phyloP scores from a whole-genome alignment of 1,139 yeast genomes.

The Blastobotrys apis region DNA sequence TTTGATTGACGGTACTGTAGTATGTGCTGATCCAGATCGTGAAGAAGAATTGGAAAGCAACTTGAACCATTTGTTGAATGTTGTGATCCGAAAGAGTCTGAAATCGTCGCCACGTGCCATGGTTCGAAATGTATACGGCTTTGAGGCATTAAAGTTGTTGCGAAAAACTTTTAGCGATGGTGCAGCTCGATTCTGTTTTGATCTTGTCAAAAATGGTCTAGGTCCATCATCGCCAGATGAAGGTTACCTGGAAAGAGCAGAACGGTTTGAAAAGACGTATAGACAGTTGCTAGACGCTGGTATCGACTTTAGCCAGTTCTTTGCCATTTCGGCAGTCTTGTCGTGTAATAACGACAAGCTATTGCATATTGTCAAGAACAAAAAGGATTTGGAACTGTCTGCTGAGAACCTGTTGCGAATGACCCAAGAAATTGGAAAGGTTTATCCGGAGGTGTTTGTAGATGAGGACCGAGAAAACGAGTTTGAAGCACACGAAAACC shows the following conservation, averaged over 20 bases:
- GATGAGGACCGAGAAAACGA: conserved; percentile 14
- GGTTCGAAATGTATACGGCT: conserved; percentile 13
- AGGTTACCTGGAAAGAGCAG: conserved; percentile 12
- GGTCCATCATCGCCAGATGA: conserved; percentile 13
- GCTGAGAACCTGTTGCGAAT: conserved; percentile 13
- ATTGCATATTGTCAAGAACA: conserved; percentile 10
- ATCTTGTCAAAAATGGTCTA: conserved; percentile 11
- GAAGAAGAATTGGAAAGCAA: conserved; percentile 4
- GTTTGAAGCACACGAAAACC: conserved; percentile 14
- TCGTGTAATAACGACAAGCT: conserved; percentile 15
- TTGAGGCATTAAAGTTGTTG: conserved; percentile 10
- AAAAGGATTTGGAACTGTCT: conserved; percentile 12
- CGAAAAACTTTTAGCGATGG: conserved; percentile 7
- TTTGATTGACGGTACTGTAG: conserved; percentile 12
- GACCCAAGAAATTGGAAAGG: conserved; percentile 11
- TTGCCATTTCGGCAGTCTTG: conserved; percentile 13
- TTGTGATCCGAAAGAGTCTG: conserved; percentile 10
- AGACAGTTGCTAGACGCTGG: conserved; percentile 12
- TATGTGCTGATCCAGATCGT: conserved; percentile 12
- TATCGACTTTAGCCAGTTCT: conserved; percentile 14
- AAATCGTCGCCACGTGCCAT: conserved; percentile 14
- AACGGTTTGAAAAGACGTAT: conserved; percentile 11
- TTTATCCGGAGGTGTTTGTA: conserved; percentile 14
- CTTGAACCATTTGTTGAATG: conserved; percentile 11
- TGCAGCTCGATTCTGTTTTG: conserved; percentile 13